Conservation (phyloP, 106 monocot species). For the Acanthochlamys bracteata region DNA sequence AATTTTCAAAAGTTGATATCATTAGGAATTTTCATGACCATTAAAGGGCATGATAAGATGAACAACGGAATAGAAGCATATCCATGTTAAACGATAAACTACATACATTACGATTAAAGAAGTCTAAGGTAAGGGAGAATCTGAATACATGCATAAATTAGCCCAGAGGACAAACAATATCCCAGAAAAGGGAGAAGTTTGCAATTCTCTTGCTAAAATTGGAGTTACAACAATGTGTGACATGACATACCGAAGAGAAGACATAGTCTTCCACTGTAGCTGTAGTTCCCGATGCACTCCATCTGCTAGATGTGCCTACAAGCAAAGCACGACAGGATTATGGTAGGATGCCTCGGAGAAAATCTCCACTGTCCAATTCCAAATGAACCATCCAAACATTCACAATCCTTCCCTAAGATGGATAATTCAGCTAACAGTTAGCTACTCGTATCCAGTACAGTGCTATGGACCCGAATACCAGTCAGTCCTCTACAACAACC, state of each 20-base stretch:
- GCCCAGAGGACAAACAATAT: constrained; percentile 22
- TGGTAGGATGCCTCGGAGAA: background rate
- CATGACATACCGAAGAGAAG: constrained; percentile 19
- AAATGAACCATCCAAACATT: constrained; percentile 11
- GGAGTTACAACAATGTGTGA: constrained; percentile 21
- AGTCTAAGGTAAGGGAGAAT: constrained; percentile 1
- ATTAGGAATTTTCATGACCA: no score
- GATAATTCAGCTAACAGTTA: constrained; percentile 24
- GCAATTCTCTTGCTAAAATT: constrained; percentile 16
- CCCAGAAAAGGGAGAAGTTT: constrained; percentile 10
- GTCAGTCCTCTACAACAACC: background rate
- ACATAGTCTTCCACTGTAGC: constrained; percentile 1
- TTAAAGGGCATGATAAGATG: no score
- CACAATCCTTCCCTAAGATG: constrained; percentile 10
- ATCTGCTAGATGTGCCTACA: constrained; percentile 11
- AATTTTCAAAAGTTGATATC: no score
- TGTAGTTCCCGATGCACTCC: constrained; percentile 10
- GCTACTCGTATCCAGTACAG: constrained; percentile 4
- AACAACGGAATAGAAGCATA: no score
- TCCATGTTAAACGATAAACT: no score
- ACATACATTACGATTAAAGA: no score
- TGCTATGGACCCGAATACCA: background rate
- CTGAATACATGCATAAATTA: constrained; percentile 27
- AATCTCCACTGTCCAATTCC: constrained; percentile 1
- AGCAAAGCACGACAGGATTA: constrained; percentile 12